These are phyloP conservation scores for Pleurotus platypus DNA, from an alignment of 768 basidiomycete species.

Conservation along the genomic window DNA sequence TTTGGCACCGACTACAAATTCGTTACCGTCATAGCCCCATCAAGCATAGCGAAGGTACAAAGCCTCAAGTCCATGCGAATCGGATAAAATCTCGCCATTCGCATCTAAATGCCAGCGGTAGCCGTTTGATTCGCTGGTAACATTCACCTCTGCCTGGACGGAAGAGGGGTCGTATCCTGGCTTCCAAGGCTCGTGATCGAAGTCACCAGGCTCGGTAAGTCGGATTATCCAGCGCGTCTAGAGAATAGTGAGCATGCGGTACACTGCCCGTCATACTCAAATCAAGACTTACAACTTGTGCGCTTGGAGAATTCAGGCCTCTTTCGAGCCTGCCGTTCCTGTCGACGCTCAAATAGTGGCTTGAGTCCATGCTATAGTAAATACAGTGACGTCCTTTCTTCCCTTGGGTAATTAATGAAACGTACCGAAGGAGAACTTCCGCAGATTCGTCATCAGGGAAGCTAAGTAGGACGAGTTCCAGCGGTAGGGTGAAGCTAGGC, in stretches of 20 bases:
- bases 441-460: slow-evolving; percentile 2
- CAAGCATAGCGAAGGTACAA: slow-evolving; percentile 2
- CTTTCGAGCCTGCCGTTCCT: background rate
- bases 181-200: background rate
- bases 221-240: background rate
- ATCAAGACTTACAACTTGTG: background rate
- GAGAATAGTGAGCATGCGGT: background rate
- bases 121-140: background rate
- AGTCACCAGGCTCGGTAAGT: background rate
- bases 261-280: background rate
- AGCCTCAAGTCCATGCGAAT: background rate
- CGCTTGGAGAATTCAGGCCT: background rate
- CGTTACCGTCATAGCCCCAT: background rate
- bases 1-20: no score
- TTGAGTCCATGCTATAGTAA: background rate
- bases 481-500: background rate
- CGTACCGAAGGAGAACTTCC: background rate
- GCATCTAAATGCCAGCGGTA: slow-evolving; percentile 4
- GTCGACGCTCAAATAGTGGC: background rate
- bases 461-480: background rate
- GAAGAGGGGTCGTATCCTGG: background rate
- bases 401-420: background rate
- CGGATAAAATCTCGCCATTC: slow-evolving; percentile 1
- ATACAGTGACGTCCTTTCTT: background rate
- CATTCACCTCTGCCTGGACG: background rate